phyloP scores from a whole-genome alignment of 805 yeast species.

The Ascoidea asiatica region DNA sequence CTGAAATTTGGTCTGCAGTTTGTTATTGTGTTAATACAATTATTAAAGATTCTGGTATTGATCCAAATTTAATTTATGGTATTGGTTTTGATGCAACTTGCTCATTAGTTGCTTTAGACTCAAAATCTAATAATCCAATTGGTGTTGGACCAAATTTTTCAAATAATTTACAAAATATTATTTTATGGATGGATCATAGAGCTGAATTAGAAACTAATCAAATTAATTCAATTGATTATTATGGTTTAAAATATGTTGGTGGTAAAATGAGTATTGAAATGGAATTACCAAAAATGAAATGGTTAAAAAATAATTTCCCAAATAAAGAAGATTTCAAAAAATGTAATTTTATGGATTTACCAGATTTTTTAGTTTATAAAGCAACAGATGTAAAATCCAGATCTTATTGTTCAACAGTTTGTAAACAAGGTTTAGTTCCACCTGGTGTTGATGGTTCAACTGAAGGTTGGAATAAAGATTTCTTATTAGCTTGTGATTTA shows the following conservation, averaged over 20 bases:
- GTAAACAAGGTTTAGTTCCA: constrained; percentile 93
- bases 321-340: constrained; percentile 32
- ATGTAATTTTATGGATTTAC: constrained; percentile 80
- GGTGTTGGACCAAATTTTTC: constrained; percentile 88
- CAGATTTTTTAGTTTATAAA: constrained; percentile 82
- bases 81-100: constrained; percentile 97
- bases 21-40: constrained; percentile 71
- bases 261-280: constrained; percentile 97
- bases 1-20: constrained; percentile 85
- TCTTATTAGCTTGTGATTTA: constrained; percentile 53
- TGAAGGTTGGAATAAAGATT: constrained; percentile 84
- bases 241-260: constrained; percentile 81
- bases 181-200: constrained; percentile 98
- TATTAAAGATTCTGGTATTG: constrained; percentile 61
- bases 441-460: constrained; percentile 77
- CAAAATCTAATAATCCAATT: constrained; percentile 51
- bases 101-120: constrained; percentile 72
- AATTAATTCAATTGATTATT: constrained; percentile 72
- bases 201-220: constrained; percentile 69
- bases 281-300: constrained; percentile 95
- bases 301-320: constrained; percentile 84
- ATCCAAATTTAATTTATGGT: constrained; percentile 58
- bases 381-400: constrained; percentile 84
- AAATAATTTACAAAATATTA: constrained; percentile 64
- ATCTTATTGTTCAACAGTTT: constrained; percentile 80